phyloP scores from a whole-genome alignment of 352 stramenopile species.

The Globisporangium irregulare region DNA sequence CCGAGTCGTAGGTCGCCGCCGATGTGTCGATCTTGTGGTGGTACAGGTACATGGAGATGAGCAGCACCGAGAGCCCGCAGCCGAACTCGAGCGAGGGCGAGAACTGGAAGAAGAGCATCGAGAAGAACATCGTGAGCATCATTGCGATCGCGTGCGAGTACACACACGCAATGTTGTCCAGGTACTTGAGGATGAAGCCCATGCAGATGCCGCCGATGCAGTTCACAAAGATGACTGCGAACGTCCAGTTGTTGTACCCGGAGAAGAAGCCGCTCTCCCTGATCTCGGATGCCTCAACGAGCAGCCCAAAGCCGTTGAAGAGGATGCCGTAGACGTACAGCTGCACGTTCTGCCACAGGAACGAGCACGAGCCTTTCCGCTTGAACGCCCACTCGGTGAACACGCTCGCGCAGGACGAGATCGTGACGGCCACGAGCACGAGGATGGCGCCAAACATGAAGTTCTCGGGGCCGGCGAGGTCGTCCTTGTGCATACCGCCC shows the following conservation, averaged over 20 bases:
- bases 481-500: conserved; percentile 9
- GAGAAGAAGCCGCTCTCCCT: conserved; percentile 59
- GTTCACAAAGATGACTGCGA: conserved; percentile 73
- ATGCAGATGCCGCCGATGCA: conserved; percentile 72
- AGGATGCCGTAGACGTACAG: conserved; percentile 81
- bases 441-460: conserved; percentile 55
- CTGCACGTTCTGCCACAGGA: conserved; percentile 82
- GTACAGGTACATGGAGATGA: conserved; percentile 89
- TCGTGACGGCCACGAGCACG: conserved; percentile 65
- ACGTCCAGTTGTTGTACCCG: conserved; percentile 80
- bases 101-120: conserved; percentile 85
- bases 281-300: conserved; percentile 51
- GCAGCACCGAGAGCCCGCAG: conserved; percentile 70
- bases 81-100: conserved; percentile 80
- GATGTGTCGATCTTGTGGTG: conserved; percentile 58
- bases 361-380: conserved; percentile 64
- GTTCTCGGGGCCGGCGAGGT: conserved; percentile 23
- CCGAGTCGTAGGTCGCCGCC: conserved; percentile 11
- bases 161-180: conserved; percentile 90
- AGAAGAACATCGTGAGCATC: conserved; percentile 88
- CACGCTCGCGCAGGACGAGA: conserved; percentile 82
- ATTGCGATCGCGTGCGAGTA: conserved; percentile 85
- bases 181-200: conserved; percentile 80
- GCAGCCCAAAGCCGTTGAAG: conserved; percentile 69
- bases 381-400: conserved; percentile 87